Conservation (phyloP, 176 grass and related monocot genomes). For the Avena atlantica region DNA sequence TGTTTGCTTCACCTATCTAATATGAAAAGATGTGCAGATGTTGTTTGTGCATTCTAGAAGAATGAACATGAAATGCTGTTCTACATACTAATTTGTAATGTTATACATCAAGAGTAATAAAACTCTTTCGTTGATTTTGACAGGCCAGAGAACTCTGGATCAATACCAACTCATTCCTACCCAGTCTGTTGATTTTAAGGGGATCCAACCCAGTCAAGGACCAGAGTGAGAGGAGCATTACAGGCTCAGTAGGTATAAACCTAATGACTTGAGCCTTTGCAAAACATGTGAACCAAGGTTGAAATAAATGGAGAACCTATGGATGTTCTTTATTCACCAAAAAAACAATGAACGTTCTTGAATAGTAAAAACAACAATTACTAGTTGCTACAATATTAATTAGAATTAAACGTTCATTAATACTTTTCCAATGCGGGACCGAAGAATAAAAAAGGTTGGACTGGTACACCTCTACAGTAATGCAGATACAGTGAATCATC, state of each 20-base stretch:
- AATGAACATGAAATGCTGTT: neutral
- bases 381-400: neutral
- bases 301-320: neutral
- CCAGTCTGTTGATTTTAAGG: neutral
- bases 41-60: neutral
- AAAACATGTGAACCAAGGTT: neutral
- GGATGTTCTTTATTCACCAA: neutral
- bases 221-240: neutral
- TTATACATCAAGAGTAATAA: neutral
- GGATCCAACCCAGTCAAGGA: neutral
- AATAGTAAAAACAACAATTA: neutral
- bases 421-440: neutral
- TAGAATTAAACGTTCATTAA: neutral
- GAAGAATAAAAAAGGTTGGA: neutral
- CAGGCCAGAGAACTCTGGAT: neutral
- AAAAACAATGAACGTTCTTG: neutral
- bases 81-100: neutral
- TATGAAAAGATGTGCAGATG: neutral
- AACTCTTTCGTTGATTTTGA: neutral
- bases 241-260: neutral
- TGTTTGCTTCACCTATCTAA: constrained; percentile 1
- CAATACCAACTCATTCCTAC: neutral
- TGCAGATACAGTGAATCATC: neutral
- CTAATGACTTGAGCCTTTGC: neutral
- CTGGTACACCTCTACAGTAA: neutral